Percentiles rank a stretch among this genome's conserved stretches.
Conservation (phyloP, 306 rosid genomes). For the Cicer bijugum region DNA sequence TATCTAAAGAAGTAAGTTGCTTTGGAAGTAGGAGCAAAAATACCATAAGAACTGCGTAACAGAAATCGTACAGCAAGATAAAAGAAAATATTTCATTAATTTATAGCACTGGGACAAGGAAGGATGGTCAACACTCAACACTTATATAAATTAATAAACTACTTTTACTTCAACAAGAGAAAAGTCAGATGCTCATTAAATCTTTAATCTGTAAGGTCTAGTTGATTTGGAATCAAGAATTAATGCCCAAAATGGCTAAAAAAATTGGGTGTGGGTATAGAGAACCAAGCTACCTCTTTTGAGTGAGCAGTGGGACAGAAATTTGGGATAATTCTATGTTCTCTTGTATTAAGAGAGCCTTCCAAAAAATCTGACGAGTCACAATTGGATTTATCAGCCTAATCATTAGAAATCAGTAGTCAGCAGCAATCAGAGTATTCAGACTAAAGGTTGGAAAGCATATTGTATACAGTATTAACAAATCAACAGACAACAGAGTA, state of each 20-base stretch:
- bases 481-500: constrained; percentile 22
- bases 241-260: not conserved
- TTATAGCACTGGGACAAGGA: not conserved
- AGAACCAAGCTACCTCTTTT: constrained; percentile 40
- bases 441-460: constrained; percentile 4
- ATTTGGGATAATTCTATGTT: constrained; percentile 41
- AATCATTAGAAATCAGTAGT: constrained; percentile 30
- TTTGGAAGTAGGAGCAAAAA: not conserved
- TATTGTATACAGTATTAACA: constrained; percentile 19
- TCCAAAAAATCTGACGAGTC: constrained; percentile 45
- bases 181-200: constrained; percentile 5
- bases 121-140: not conserved
- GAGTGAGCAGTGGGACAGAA: constrained; percentile 37
- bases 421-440: constrained; percentile 32
- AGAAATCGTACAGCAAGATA: not conserved
- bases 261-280: not conserved
- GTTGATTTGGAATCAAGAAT: not conserved
- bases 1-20: not conserved
- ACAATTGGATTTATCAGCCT: constrained; percentile 46
- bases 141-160: not conserved
- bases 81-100: not conserved
- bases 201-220: not conserved
- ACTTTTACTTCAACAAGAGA: not conserved
- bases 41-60: not conserved
- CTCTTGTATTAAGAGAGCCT: constrained; percentile 39